phyloP scores from a whole-genome alignment of 495 filamentous ascomycete genomes.

The Talaromyces proteolyticus region DNA sequence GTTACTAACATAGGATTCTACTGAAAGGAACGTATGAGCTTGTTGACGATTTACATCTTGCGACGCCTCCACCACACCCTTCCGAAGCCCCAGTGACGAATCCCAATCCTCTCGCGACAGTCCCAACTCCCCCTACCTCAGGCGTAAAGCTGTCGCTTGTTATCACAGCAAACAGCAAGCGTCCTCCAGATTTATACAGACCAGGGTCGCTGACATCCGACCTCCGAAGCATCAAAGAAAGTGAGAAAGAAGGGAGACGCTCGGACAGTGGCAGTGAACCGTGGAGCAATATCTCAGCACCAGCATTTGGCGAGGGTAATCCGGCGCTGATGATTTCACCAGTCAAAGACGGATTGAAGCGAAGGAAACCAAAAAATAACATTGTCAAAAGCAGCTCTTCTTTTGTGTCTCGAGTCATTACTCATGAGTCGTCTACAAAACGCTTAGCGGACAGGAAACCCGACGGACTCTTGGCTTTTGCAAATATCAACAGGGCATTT shows the following conservation, averaged over 20 bases:
- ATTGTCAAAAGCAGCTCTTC: conserved; percentile 97
- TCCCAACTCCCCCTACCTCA: conserved; percentile 68
- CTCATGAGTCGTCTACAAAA: conserved; percentile 74
- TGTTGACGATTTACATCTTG: conserved; percentile 83
- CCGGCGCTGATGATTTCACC: conserved; percentile 53
- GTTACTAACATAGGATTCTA: background rate
- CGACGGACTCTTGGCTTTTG: conserved; percentile 84
- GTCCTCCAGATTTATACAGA: conserved; percentile 47
- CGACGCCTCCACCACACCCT: conserved; percentile 91
- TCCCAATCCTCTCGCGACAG: conserved; percentile 84
- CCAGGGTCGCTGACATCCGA: background rate
- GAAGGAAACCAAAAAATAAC: conserved; percentile 92
- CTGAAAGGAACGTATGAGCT: conserved; percentile 80
- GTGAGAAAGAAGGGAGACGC: conserved; percentile 55
- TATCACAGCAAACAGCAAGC: conserved; percentile 55
- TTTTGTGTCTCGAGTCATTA: conserved; percentile 92
- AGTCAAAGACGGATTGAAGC: conserved; percentile 71
- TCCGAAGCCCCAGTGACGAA: conserved; percentile 82
- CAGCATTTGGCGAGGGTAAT: conserved; percentile 87
- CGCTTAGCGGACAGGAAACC: conserved; percentile 68
- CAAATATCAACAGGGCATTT: conserved; percentile 89
- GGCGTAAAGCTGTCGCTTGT: conserved; percentile 85
- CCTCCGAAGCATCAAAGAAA: conserved; percentile 26
- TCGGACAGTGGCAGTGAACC: conserved; percentile 48
- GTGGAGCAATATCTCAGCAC: conserved; percentile 34